Evolutionary conservation across 73 alveolate species (phyloP).

Genomic region (Blepharisma japonicum): DNA sequence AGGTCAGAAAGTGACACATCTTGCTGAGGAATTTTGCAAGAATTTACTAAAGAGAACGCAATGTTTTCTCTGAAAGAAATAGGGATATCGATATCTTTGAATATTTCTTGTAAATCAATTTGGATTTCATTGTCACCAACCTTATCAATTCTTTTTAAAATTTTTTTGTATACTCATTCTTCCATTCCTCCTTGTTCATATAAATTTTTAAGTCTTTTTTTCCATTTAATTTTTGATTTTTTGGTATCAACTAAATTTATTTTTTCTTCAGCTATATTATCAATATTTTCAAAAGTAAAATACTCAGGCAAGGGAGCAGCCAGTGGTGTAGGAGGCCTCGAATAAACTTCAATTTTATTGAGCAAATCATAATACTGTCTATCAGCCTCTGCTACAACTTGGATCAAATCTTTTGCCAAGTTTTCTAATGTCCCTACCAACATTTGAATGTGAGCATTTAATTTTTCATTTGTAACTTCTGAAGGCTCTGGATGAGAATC

Average conservation of each 20-base stretch:
- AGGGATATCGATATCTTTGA: not conserved
- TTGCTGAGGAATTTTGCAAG: not conserved
- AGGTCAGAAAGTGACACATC: constrained; percentile 11
- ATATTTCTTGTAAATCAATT: constrained; percentile 1
- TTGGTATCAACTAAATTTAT: not conserved
- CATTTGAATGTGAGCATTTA: constrained; percentile 23
- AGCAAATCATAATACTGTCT: constrained; percentile 18
- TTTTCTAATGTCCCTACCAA: constrained; percentile 24
- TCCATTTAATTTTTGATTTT: not conserved
- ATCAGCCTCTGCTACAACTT: constrained; percentile 15
- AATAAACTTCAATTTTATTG: not conserved
- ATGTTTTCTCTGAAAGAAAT: constrained; percentile 4
- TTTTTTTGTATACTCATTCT: constrained; percentile 1
- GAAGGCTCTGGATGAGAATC: constrained; percentile 25
- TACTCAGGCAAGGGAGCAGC: constrained; percentile 30
- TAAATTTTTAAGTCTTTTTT: constrained; percentile 16
- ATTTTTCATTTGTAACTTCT: constrained; percentile 10
- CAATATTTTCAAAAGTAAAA: constrained; percentile 1
- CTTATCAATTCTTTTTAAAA: not conserved
- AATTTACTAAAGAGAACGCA: not conserved
- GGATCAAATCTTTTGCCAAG: constrained; percentile 25
- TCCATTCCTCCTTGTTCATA: not conserved
- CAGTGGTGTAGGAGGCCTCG: constrained; percentile 29
- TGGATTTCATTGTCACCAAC: not conserved
- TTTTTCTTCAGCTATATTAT: not conserved